Base-by-base conservation (phyloP, 2,329 filamentous ascomycete species). In the Thielaviopsis ethacetica region DNA sequence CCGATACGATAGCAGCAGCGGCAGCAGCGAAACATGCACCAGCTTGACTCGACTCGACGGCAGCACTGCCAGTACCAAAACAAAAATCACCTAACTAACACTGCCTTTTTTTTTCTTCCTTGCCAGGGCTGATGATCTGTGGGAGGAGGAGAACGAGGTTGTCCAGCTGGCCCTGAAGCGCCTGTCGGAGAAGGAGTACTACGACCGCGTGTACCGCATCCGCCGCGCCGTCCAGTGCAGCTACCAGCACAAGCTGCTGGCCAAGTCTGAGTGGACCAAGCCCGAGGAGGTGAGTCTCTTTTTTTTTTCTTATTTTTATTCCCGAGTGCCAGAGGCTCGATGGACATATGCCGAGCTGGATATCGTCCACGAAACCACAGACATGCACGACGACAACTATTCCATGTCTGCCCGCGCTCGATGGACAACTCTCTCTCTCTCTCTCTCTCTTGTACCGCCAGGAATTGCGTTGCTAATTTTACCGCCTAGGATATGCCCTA, bases 131-230 rank as follows among this genome's bases (percentile, higher is more conserved):
- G 93, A 98, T 75, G 93, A 98, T 72, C 76, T 98, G 71, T 87
- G 96, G 71, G 83, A 87, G 71, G 93, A 98, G 75, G 93, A 98
- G 77, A 86, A 81, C 78, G 87, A 93, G 68, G 75, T 79, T 61
- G 89, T 95, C 68, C 85, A 93, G 73, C 81, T 85, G 67, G 93
- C 93, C 63, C 81, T 98, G 69, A 87, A 88, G 81, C 89, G 93
- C 71, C 86, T 98, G 63, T 82, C 87, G 61, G 81, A 88, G 68
- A 88, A 94, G 79, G 88, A 93, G 71, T 81, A 85, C 68, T 97
- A 97, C 77, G 93, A 98, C 78, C 91, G 93, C 72, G 83, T 97
- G 72, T 98, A 90, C 85, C 91, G 93, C 70, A 83, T 98, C 74
- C 88, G 93, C 76, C 85, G 93, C 75, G 91, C 93, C 68, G 84